Conservation (phyloP, 306 rosid species). For the Dryas octopetala region DNA sequence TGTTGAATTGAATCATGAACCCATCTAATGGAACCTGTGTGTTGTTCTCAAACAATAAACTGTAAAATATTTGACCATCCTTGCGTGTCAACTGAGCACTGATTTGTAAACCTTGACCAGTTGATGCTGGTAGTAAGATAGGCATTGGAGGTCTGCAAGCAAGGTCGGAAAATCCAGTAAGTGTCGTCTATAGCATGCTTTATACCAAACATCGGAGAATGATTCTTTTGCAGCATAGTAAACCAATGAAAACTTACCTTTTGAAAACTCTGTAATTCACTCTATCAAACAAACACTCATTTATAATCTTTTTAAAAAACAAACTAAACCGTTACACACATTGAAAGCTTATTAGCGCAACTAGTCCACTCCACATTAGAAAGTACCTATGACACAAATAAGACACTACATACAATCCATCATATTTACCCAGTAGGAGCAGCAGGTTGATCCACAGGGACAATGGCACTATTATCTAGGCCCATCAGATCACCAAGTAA, state of each 20-base stretch:
- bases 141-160: constrained; percentile 83
- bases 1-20: constrained; percentile 98
- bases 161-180: constrained; percentile 31
- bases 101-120: constrained; percentile 96
- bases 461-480: constrained; percentile 73
- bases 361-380: constrained; percentile 11
- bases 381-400: background rate
- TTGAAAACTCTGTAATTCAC: background rate
- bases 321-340: background rate
- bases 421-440: constrained; percentile 74
- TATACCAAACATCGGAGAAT: background rate
- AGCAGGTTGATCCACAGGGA: constrained; percentile 73
- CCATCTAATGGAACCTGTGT: constrained; percentile 83
- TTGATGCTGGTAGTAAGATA: constrained; percentile 65
- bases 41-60: constrained; percentile 78
- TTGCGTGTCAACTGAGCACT: constrained; percentile 78
- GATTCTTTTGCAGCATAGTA: background rate
- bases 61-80: constrained; percentile 88
- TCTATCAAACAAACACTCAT: background rate
- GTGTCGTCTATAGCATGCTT: constrained; percentile 20
- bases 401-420: constrained; percentile 7
- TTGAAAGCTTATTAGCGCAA: background rate
- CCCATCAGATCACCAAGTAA: constrained; percentile 95
- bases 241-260: background rate
- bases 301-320: background rate